Conservation (phyloP, 2,329 filamentous ascomycete genomes). For the Penicillium sp. region DNA sequence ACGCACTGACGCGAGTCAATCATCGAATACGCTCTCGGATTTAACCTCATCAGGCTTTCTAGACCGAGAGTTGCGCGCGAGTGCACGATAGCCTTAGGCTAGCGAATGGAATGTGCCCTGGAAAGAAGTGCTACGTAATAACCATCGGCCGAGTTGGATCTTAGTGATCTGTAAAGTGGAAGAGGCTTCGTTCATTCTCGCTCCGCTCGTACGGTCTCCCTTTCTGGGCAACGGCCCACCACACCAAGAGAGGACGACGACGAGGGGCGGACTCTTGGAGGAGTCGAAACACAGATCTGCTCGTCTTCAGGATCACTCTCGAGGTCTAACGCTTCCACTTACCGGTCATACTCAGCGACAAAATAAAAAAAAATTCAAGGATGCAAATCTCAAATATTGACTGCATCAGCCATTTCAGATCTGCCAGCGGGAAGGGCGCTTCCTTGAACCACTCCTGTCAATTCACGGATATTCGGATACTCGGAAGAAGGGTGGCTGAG, state of each 20-base stretch:
- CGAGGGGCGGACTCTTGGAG: not conserved
- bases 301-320: not conserved
- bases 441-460: not conserved
- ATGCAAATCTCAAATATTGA: not conserved
- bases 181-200: not conserved
- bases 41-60: not conserved
- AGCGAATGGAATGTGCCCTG: not conserved
- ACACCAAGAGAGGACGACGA: not conserved
- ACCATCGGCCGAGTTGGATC: not conserved
- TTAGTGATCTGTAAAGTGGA: not conserved
- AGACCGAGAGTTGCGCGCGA: not conserved
- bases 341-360: not conserved
- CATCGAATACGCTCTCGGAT: not conserved
- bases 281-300: not conserved
- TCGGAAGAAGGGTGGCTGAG: not conserved
- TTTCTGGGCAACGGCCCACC: not conserved
- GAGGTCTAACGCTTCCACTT: not conserved
- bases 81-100: not conserved
- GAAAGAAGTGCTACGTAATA: not conserved
- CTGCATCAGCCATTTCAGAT: not conserved
- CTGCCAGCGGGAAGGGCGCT: not conserved
- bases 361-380: not conserved
- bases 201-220: conserved; percentile 6
- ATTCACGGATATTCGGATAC: not conserved
- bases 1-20: not conserved